Evolutionary conservation across 176 grass and related monocot species (phyloP).

Genomic region (Tuctoria greenei): DNA sequence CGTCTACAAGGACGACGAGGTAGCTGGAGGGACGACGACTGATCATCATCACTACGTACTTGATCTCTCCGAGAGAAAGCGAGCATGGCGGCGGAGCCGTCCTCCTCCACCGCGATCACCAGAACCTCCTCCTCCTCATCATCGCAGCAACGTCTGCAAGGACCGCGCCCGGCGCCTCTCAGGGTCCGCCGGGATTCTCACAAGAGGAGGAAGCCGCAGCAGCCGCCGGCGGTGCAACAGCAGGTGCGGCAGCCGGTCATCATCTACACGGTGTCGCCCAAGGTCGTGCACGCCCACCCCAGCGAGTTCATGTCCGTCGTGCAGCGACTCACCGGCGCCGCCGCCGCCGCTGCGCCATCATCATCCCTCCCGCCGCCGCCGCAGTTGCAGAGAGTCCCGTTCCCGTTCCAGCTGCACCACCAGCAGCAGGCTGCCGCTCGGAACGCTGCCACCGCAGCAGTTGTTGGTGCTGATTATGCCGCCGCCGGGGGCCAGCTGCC

Average conservation of each 20-base stretch:
- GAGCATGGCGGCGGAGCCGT: neutral
- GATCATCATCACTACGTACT: too few species aligned
- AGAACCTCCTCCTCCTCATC: neutral
- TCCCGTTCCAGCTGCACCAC: neutral
- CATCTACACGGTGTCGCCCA: slow-evolving; percentile 65
- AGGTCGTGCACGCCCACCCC: slow-evolving; percentile 50
- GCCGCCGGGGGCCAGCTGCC: neutral
- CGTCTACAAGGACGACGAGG: too few species aligned
- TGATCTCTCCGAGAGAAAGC: too few species aligned
- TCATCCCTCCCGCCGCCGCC: neutral
- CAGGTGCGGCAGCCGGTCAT: slow-evolving; percentile 51
- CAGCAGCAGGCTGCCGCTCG: neutral
- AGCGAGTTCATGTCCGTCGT: slow-evolving; percentile 73
- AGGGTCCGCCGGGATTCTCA: slow-evolving; percentile 43
- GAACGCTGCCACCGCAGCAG: neutral
- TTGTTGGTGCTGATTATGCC: neutral
- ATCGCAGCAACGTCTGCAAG: slow-evolving; percentile 41
- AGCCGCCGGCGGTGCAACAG: neutral
- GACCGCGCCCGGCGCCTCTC: slow-evolving; percentile 53
- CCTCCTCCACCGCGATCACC: neutral
- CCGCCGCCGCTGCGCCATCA: neutral
- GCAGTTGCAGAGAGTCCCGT: neutral
- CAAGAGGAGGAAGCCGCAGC: slow-evolving; percentile 48
- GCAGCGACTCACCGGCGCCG: slow-evolving; percentile 60
- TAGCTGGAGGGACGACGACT: too few species aligned